phyloP scores from a whole-genome alignment of 1,284 basidiomycete species.

The Melampsora larici-populina region DNA sequence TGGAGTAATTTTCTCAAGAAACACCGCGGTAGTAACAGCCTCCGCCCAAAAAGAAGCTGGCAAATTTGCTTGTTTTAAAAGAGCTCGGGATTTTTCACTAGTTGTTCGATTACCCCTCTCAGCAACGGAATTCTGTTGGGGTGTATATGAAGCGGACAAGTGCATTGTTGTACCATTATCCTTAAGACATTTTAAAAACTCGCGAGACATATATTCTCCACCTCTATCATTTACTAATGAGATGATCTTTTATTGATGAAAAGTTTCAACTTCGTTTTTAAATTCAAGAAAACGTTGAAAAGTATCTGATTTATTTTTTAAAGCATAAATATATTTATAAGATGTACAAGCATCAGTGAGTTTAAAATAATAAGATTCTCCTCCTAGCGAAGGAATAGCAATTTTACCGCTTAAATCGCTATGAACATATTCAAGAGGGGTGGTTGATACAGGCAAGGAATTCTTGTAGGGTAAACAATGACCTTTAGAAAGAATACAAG shows the following conservation, averaged over 20 bases:
- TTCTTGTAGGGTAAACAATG: neutral
- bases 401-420: no score
- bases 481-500: neutral
- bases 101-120: neutral
- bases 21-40: neutral
- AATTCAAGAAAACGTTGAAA: neutral
- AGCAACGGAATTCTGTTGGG: no score
- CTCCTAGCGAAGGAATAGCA: no score
- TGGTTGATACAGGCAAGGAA: neutral
- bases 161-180: no score
- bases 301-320: conserved; percentile 10
- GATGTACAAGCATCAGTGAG: neutral
- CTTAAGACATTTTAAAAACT: no score
- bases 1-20: conserved; percentile 14
- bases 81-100: neutral
- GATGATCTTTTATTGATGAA: no score
- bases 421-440: neutral
- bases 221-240: no score
- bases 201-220: no score
- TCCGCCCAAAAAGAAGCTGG: neutral
- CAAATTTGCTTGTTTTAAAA: neutral
- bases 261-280: no score
- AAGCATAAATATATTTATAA: conserved; percentile 12
- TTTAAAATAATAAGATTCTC: no score
- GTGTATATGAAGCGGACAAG: no score